Evolutionary conservation across 352 stramenopile species (phyloP).

Genomic region (Pythium myriotylum): DNA sequence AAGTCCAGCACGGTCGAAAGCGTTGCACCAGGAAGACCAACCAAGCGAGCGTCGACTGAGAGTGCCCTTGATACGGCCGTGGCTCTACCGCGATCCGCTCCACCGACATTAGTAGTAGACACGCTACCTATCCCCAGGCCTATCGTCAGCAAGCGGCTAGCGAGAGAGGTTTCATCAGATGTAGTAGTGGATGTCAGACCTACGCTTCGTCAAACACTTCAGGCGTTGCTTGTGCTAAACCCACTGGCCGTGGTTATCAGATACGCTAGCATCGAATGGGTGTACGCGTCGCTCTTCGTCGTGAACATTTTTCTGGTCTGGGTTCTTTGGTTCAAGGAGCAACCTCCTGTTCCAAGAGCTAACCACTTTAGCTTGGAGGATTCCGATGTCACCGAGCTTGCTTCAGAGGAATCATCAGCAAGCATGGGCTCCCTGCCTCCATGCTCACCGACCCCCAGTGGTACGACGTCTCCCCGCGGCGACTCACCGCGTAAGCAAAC

Average conservation of each 20-base stretch:
- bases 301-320: constrained; percentile 22
- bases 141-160: neutral
- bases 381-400: neutral
- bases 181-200: neutral
- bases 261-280: constrained; percentile 15
- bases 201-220: constrained; percentile 8
- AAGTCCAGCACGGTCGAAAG: constrained; percentile 7
- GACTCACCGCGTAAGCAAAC: constrained; percentile 22
- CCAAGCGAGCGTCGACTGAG: constrained; percentile 11
- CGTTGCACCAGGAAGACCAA: neutral
- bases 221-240: constrained; percentile 16
- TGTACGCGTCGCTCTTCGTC: constrained; percentile 6
- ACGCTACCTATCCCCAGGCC: neutral
- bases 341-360: neutral
- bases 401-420: constrained; percentile 1
- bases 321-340: constrained; percentile 19
- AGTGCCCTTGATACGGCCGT: constrained; percentile 15
- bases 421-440: neutral
- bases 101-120: neutral
- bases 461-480: neutral
- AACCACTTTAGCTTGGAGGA: neutral
- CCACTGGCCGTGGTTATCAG: constrained; percentile 11
- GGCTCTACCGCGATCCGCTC: neutral
- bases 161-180: neutral
- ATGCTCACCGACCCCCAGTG: constrained; percentile 6